Evolutionary conservation across 73 alveolate species (phyloP).

Genomic region (Tetrahymena elliotti): DNA sequence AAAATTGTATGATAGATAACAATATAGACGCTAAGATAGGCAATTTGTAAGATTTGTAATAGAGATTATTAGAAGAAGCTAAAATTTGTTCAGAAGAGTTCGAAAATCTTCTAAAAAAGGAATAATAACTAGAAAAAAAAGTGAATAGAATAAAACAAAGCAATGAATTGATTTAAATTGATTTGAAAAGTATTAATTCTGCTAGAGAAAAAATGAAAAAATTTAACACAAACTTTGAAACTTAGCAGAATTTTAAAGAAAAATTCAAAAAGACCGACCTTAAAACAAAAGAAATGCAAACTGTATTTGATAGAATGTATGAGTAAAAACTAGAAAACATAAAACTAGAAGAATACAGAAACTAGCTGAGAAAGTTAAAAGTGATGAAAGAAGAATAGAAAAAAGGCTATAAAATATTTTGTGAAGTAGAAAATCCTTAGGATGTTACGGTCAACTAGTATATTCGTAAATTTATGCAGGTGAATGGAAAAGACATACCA

Average conservation of each 20-base stretch:
- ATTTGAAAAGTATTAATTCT: not conserved
- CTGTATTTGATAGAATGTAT: not conserved
- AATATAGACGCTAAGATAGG: not conserved
- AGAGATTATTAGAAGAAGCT: not conserved
- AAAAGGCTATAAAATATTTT: not conserved
- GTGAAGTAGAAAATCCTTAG: not conserved
- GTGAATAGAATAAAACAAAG: not conserved
- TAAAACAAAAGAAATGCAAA: not conserved
- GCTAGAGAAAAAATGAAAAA: not conserved
- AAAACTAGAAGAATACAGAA: not conserved
- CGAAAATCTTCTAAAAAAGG: not conserved
- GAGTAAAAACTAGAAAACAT: not conserved
- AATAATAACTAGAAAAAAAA: not conserved
- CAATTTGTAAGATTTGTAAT: not conserved
- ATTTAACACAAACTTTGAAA: not conserved
- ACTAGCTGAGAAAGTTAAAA: not conserved
- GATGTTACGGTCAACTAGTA: not conserved
- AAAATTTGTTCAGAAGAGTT: not conserved
- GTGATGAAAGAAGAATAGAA: not conserved
- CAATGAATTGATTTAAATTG: not conserved
- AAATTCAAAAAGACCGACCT: not conserved
- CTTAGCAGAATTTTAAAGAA: not conserved
- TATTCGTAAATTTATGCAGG: not conserved
- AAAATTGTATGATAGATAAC: not conserved
- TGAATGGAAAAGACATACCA: not conserved